phyloP scores from a whole-genome alignment of 768 basidiomycete genomes.

The Hygrophorus pudorinus region DNA sequence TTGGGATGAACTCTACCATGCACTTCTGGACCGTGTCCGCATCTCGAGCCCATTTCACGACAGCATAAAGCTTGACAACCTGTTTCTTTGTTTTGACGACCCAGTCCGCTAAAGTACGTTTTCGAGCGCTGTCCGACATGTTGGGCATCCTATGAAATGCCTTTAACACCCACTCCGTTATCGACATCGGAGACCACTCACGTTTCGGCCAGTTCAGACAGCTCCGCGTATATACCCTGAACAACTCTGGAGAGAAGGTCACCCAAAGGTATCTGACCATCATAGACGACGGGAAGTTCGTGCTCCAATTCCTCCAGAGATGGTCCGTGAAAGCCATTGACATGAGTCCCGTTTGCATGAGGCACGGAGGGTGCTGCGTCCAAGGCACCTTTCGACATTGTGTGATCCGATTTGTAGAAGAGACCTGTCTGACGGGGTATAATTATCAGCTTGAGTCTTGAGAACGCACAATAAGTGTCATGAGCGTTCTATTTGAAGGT shows the following conservation, averaged over 20 bases:
- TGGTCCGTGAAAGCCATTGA: constrained; percentile 20
- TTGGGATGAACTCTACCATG: constrained; percentile 43
- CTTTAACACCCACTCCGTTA: neutral
- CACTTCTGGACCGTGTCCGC: constrained; percentile 77
- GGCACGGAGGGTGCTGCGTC: constrained; percentile 4
- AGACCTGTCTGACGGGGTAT: too few species aligned
- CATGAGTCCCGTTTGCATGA: constrained; percentile 16
- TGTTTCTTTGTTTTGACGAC: constrained; percentile 88
- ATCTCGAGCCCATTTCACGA: constrained; percentile 81
- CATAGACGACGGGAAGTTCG: constrained; percentile 64
- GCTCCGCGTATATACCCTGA: constrained; percentile 74
- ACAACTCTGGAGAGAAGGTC: constrained; percentile 68
- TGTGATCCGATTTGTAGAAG: neutral
- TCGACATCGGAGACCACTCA: constrained; percentile 26
- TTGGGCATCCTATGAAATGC: constrained; percentile 49
- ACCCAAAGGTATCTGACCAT: constrained; percentile 65
- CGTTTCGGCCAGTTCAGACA: constrained; percentile 82
- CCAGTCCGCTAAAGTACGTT: constrained; percentile 78
- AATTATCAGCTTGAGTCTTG: too few species aligned
- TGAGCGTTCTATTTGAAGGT: too few species aligned
- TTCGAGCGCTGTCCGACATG: constrained; percentile 73
- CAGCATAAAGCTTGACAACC: constrained; percentile 79
- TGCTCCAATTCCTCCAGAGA: constrained; percentile 51
- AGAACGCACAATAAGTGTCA: too few species aligned
- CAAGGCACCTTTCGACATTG: neutral